Evolutionary conservation across 2,329 filamentous ascomycete genomes (phyloP).

Genomic region (Colletotrichum salicis): DNA sequence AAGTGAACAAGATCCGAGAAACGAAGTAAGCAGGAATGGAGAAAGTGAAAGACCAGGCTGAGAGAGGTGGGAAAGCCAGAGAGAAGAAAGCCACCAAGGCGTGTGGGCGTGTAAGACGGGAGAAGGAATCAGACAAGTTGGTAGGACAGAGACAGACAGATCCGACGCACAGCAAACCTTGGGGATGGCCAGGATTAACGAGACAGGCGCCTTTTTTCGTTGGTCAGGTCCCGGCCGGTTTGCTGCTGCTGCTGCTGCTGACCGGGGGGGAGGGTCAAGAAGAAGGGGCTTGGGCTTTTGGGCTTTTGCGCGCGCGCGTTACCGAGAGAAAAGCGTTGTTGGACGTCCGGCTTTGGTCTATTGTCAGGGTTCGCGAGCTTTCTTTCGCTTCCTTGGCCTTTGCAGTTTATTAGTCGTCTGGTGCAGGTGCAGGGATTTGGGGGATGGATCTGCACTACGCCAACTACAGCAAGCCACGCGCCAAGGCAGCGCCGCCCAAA

Average conservation of each 20-base stretch:
- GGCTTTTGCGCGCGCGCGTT: slow-evolving; percentile 1
- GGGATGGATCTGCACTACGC: slow-evolving; percentile 24
- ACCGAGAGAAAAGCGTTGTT: not conserved
- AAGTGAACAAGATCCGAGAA: not conserved
- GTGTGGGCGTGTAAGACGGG: not conserved
- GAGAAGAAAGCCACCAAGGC: not conserved
- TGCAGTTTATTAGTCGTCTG: not conserved
- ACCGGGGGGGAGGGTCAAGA: not conserved
- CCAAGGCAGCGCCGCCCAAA: slow-evolving; percentile 27
- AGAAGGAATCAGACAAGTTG: not conserved
- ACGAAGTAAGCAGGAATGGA: not conserved
- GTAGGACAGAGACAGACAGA: not conserved
- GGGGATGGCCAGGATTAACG: not conserved
- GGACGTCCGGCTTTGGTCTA: slow-evolving; percentile 6
- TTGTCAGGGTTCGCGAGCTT: not conserved
- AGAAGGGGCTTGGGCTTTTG: not conserved
- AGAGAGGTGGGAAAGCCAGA: not conserved
- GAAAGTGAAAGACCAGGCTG: not conserved
- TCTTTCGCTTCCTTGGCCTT: not conserved
- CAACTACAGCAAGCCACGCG: slow-evolving; percentile 32
- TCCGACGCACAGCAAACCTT: not conserved
- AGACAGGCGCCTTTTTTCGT: slow-evolving; percentile 4
- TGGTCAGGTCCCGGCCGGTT: slow-evolving; percentile 20
- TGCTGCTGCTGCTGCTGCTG: slow-evolving; percentile 21
- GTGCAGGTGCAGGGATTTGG: not conserved